Evolutionary conservation across 192 early-diverging fungal genomes (phyloP), one percentile per base, ranked within the genome.

Genomic region (Podila epicladia): DNA sequence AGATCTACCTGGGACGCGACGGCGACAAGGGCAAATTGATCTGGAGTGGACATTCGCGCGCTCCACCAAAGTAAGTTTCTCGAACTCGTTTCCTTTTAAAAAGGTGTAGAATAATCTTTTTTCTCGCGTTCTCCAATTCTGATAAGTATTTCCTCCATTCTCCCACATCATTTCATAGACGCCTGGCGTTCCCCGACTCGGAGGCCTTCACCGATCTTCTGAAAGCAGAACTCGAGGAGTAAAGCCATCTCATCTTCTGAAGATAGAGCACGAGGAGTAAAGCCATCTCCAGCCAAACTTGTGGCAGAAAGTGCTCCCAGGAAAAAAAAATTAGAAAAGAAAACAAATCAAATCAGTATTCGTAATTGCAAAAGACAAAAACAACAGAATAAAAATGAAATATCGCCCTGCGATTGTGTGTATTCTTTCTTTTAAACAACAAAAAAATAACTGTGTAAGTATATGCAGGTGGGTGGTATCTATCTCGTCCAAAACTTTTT

Each of bases 41-140:
- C 38, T 78, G 75, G 75, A 78, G 75, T 58, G 75, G 75, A 28
- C 65, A 71, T 58, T 69, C 75, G 33, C 75, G 65, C 57, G 76
- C 70, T 5, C 70, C 70, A 60, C 70, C 76, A 33, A 76, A 76
- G 74, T 76, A 71, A 50, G 74, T 22, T 2, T 19, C 12, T 28
- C 17, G 22, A 9, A 24, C 22, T 26, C 55, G 4, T 12, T 19
- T 20, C 0, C 22, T 9, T 38, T 7, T 29, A 5, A 5, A 9
- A 35, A 11, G n/a, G 20, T 63, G 35, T 17, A 62, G 31, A n/a
- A 15, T 6, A 49, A 7, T 26, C n/a, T 28, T 26, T 33, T 33
- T 3, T 37, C 33, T 58, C 33, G 3, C 31, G 20, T 45, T 63
- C 3, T 20, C 60, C 15, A 32, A 45, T 33, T 62, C 19, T 26